Conservation (phyloP, 176 grass and related monocot genomes). For the Carex parvula region DNA sequence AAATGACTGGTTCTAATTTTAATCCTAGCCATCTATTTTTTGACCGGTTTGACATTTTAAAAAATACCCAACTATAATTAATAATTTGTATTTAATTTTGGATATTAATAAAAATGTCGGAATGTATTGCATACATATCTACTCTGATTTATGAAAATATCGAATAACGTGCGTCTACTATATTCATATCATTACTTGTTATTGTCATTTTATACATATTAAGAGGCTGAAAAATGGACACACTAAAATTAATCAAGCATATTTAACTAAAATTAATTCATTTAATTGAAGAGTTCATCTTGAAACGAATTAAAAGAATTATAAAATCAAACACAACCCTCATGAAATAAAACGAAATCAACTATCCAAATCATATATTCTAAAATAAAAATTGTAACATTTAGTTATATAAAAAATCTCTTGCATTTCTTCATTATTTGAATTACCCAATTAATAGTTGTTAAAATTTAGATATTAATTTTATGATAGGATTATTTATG, state of each 20-base stretch:
- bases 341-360: neutral
- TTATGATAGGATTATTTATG: too few relatives aligned
- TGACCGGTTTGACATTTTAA: too few relatives aligned
- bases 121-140: too few relatives aligned
- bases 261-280: neutral
- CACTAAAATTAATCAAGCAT: neutral
- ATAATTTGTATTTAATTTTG: too few relatives aligned
- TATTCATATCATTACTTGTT: neutral
- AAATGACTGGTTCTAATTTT: too few relatives aligned
- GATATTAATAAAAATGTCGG: too few relatives aligned
- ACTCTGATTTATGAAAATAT: too few relatives aligned
- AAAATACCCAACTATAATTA: too few relatives aligned
- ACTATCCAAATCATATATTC: neutral
- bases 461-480: too few relatives aligned
- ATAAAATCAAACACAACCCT: neutral
- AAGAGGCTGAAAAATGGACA: neutral
- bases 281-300: neutral
- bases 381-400: neutral
- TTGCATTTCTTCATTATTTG: too few relatives aligned
- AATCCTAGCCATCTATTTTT: accelerated
- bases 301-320: neutral
- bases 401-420: neutral
- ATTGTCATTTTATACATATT: neutral
- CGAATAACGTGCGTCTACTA: too few relatives aligned
- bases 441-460: too few relatives aligned